Conservation (phyloP, 2,329 filamentous ascomycete species). For the Talaromyces funiculosus region DNA sequence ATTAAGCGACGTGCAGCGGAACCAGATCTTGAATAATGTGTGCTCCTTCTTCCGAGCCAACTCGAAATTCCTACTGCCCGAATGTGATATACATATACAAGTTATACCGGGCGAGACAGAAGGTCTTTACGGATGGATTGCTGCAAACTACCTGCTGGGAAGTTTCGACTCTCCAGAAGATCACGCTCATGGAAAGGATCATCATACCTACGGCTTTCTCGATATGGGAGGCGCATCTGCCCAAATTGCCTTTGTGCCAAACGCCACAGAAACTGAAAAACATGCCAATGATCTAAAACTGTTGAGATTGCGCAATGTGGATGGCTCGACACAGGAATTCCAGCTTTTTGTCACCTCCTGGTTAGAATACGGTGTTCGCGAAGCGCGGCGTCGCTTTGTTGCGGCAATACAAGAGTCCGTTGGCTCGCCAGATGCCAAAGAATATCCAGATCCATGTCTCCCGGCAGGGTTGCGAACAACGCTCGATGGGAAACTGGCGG, state of each 20-base stretch:
- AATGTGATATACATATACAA: conserved; percentile 83
- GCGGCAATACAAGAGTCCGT: conserved; percentile 65
- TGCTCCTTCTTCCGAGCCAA: conserved; percentile 74
- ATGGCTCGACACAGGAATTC: conserved; percentile 73
- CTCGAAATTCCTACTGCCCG: conserved; percentile 78
- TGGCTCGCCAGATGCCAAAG: conserved; percentile 51
- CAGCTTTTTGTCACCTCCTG: conserved; percentile 92
- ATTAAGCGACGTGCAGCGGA: conserved; percentile 66
- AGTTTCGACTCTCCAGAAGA: conserved; percentile 74
- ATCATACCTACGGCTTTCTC: conserved; percentile 93
- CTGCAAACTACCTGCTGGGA: conserved; percentile 88
- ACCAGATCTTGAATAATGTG: conserved; percentile 66
- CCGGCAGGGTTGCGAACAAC: conserved; percentile 70
- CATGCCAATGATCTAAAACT: conserved; percentile 86
- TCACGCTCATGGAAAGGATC: conserved; percentile 76
- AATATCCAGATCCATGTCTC: conserved; percentile 86
- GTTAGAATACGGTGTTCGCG: conserved; percentile 95
- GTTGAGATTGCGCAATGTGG: conserved; percentile 74
- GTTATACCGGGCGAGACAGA: conserved; percentile 95
- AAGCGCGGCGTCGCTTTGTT: conserved; percentile 82
- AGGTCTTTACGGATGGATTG: conserved; percentile 94
- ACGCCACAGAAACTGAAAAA: conserved; percentile 79
- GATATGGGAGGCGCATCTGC: conserved; percentile 98
- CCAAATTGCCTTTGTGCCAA: conserved; percentile 96
- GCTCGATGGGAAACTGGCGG: conserved; percentile 57